These are phyloP conservation scores for Diplotaxis tenuifolia DNA, from an alignment of 345 rosid species.

Conservation along the genomic window DNA sequence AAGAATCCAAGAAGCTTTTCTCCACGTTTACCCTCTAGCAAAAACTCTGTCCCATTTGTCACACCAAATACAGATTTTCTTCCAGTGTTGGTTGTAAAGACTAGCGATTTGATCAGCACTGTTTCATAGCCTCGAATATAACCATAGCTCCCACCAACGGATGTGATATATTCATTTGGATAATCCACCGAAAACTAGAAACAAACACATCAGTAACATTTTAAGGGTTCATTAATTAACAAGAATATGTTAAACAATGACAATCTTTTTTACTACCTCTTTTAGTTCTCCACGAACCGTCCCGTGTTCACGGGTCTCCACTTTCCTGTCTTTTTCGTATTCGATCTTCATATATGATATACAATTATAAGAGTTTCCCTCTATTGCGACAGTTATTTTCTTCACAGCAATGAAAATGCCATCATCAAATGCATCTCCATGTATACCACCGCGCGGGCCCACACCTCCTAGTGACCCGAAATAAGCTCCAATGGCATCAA, in stretches of 20 bases:
- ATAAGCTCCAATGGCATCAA: conserved; percentile 30
- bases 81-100: not conserved
- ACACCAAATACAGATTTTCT: not conserved
- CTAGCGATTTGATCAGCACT: not conserved
- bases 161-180: not conserved
- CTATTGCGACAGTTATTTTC: not conserved
- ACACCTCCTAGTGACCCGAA: not conserved
- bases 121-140: not conserved
- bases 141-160: not conserved
- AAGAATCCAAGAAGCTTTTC: conserved; percentile 30
- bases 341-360: not conserved
- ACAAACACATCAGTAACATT: not conserved
- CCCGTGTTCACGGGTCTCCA: not conserved
- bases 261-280: not conserved
- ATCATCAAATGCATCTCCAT: not conserved
- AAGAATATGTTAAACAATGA: too few relatives aligned
- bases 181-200: not conserved
- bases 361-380: not conserved
- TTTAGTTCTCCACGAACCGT: not conserved
- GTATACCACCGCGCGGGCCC: not conserved
- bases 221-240: too few relatives aligned
- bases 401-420: not conserved
- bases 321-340: not conserved
- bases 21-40: conserved; percentile 17
- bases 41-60: conserved; percentile 2